Conservation (phyloP, 305 asterid species). For the Fraxinus latifolia region DNA sequence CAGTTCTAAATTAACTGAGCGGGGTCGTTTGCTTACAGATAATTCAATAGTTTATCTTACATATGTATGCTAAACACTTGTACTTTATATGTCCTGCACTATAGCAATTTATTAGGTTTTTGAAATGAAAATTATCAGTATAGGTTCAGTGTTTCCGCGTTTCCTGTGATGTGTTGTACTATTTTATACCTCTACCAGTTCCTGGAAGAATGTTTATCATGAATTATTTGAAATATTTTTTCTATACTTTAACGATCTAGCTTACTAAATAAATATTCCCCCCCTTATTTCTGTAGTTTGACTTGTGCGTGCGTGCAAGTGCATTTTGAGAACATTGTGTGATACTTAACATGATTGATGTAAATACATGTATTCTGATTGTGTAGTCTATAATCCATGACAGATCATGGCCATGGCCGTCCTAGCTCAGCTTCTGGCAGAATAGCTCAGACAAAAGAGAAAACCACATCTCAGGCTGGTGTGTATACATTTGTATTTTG, state of each 20-base stretch:
- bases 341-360: constrained; percentile 11
- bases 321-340: not conserved
- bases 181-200: not conserved
- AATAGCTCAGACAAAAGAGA: constrained; percentile 40
- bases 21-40: constrained; percentile 10
- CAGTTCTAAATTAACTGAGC: constrained; percentile 9
- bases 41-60: constrained; percentile 7
- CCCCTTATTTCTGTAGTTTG: not conserved
- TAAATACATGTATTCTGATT: constrained; percentile 13
- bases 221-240: not conserved
- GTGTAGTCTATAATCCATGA: constrained; percentile 23
- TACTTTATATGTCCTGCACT: not conserved
- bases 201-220: not conserved
- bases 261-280: not conserved
- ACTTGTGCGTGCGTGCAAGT: not conserved
- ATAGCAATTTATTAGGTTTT: not conserved
- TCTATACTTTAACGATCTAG: not conserved
- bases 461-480: constrained; percentile 56
- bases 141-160: not conserved
- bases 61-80: not conserved
- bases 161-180: not conserved
- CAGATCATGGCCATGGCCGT: constrained; percentile 54
- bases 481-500: constrained; percentile 26
- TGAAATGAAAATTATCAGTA: not conserved
- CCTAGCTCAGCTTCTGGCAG: constrained; percentile 77